phyloP scores from a whole-genome alignment of 345 rosid genomes.

The Populus davidiana region DNA sequence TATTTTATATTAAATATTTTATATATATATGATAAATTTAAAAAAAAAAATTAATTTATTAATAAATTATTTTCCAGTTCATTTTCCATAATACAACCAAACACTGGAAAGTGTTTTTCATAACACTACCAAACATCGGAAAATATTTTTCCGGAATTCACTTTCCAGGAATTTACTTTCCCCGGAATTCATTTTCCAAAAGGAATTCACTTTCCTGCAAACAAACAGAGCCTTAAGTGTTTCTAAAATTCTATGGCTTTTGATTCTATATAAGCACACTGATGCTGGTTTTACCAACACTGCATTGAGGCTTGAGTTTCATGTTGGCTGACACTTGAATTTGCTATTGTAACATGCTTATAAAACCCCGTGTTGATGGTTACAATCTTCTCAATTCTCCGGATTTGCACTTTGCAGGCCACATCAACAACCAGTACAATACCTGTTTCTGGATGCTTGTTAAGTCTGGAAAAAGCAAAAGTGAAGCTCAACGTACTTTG shows the following conservation, averaged over 20 bases:
- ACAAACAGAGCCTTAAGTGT: too few species aligned
- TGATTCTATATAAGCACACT: not conserved
- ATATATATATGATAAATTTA: too few species aligned
- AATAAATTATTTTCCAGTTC: too few species aligned
- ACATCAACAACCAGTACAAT: constrained; percentile 90
- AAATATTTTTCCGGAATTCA: too few species aligned
- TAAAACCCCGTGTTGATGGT: not conserved
- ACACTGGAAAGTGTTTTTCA: too few species aligned
- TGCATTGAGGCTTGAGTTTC: constrained; percentile 2
- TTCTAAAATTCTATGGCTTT: not conserved
- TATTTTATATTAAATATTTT: too few species aligned
- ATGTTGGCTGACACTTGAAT: not conserved
- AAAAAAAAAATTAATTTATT: too few species aligned
- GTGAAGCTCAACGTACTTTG: constrained; percentile 60
- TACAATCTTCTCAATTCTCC: not conserved
- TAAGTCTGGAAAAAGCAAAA: constrained; percentile 74
- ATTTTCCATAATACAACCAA: too few species aligned
- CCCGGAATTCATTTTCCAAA: too few species aligned
- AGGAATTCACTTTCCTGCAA: too few species aligned
- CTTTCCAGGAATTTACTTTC: too few species aligned
- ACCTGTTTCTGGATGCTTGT: constrained; percentile 96
- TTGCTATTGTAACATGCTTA: not conserved
- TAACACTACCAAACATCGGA: too few species aligned
- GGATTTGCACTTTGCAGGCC: constrained; percentile 67
- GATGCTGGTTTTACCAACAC: not conserved